phyloP scores from a whole-genome alignment of 2,329 filamentous ascomycete genomes.

The Aspergillus ochraceus region DNA sequence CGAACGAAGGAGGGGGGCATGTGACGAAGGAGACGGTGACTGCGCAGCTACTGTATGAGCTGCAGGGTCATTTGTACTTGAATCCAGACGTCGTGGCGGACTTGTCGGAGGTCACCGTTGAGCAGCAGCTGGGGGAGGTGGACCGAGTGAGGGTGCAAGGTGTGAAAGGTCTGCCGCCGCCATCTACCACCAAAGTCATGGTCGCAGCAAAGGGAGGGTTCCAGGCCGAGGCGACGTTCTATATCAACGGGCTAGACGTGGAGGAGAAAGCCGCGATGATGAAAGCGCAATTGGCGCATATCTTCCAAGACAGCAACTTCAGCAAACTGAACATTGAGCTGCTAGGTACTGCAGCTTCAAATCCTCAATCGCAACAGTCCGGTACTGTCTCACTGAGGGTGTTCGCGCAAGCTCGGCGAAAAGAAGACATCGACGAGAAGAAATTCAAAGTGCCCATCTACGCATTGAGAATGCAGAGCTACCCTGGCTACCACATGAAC shows the following conservation, averaged over 20 bases:
- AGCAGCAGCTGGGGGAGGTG: constrained; percentile 36
- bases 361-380: constrained; percentile 33
- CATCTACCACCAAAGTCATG: constrained; percentile 47
- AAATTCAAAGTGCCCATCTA: constrained; percentile 25
- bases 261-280: constrained; percentile 38
- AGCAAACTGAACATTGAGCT: constrained; percentile 15
- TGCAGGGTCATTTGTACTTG: constrained; percentile 49
- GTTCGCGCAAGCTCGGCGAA: constrained; percentile 41
- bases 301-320: constrained; percentile 21
- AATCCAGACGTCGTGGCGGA: constrained; percentile 51
- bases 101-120: constrained; percentile 28
- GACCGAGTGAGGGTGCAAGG: constrained; percentile 31
- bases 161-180: constrained; percentile 43
- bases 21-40: constrained; percentile 41
- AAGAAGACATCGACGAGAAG: constrained; percentile 21
- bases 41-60: constrained; percentile 48
- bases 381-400: constrained; percentile 32
- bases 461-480: constrained; percentile 27
- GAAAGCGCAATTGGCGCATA: constrained; percentile 38
- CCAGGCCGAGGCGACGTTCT: constrained; percentile 43
- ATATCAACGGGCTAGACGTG: constrained; percentile 41
- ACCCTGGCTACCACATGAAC: constrained; percentile 24
- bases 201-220: constrained; percentile 41
- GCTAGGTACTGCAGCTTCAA: constrained; percentile 11
- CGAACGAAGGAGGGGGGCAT: constrained; percentile 19